Percentiles rank a stretch among this genome's conserved stretches.
Conservation (phyloP, 1,139 yeast genomes). For the Kurtzmaniella quercitrusa region DNA sequence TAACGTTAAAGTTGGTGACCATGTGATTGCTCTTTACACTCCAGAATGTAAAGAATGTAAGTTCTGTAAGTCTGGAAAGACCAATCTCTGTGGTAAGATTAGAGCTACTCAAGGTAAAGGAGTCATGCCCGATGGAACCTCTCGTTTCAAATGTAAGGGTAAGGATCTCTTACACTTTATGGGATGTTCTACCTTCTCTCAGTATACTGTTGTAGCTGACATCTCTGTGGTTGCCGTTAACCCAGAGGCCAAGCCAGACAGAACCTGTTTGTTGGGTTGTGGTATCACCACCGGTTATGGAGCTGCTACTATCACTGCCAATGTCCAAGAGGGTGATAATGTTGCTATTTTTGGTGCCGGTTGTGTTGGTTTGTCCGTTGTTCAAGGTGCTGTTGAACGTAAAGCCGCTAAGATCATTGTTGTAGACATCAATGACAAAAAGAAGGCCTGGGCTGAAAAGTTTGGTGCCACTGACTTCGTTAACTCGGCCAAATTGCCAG, state of each 20-base stretch:
- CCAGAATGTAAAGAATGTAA: constrained; percentile 96
- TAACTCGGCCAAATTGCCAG: constrained; percentile 73
- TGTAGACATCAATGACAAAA: constrained; percentile 79
- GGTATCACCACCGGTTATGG: constrained; percentile 99
- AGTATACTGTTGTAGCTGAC: constrained; percentile 96
- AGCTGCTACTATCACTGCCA: constrained; percentile 92
- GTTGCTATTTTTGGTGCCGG: constrained; percentile 98
- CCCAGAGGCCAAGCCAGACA: constrained; percentile 76
- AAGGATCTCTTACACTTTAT: constrained; percentile 82
- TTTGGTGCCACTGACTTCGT: constrained; percentile 96
- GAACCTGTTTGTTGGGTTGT: constrained; percentile 91
- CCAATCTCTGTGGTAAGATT: constrained; percentile 88
- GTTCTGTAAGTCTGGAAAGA: constrained; percentile 92
- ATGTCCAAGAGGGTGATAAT: constrained; percentile 87
- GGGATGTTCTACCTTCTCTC: constrained; percentile 97
- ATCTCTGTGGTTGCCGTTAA: constrained; percentile 94
- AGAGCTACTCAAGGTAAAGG: constrained; percentile 92
- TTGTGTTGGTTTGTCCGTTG: constrained; percentile 91
- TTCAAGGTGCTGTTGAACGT: constrained; percentile 87
- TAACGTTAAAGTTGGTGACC: constrained; percentile 81
- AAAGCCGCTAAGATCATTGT: constrained; percentile 81
- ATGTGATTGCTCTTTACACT: constrained; percentile 87
- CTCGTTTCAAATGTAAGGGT: constrained; percentile 83
- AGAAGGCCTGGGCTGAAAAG: constrained; percentile 78
- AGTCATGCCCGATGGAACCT: constrained; percentile 93